phyloP scores from a whole-genome alignment of 306 rosid genomes.

The Cucurbita ficifolia region DNA sequence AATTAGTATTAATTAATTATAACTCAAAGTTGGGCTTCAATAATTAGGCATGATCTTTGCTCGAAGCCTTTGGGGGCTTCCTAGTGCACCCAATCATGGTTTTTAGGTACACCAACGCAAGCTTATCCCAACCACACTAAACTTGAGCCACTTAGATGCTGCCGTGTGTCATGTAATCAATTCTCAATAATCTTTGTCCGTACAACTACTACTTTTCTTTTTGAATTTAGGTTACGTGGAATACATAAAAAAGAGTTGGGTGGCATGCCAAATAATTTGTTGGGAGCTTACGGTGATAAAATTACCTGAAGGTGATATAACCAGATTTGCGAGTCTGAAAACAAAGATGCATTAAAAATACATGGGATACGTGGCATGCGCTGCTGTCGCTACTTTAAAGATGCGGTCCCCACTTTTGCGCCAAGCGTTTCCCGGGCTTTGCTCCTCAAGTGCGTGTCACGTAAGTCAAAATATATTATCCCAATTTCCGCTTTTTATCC shows the following conservation, averaged over 20 bases:
- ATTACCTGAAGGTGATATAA: neutral
- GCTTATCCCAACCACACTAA: neutral
- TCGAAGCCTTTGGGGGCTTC: neutral
- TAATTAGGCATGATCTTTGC: neutral
- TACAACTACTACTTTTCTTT: neutral
- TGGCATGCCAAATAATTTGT: neutral
- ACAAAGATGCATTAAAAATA: neutral
- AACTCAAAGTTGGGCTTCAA: neutral
- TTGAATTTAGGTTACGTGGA: no score
- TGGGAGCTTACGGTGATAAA: neutral
- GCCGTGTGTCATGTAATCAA: neutral
- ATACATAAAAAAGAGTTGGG: no score
- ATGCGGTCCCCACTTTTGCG: conserved; percentile 2
- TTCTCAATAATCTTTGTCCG: neutral
- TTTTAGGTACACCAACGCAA: neutral
- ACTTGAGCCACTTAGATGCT: neutral
- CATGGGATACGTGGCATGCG: neutral
- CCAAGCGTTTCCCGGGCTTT: conserved; percentile 6
- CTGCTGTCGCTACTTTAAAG: conserved; percentile 2
- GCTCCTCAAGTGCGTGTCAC: conserved; percentile 12
- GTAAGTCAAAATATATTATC: neutral
- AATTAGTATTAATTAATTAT: neutral
- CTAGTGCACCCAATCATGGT: neutral
- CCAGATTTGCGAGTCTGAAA: neutral
- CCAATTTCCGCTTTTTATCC: neutral